These are phyloP conservation scores for Erucastrum elatum DNA, from an alignment of 345 rosid genomes.

Conservation along the genomic window DNA sequence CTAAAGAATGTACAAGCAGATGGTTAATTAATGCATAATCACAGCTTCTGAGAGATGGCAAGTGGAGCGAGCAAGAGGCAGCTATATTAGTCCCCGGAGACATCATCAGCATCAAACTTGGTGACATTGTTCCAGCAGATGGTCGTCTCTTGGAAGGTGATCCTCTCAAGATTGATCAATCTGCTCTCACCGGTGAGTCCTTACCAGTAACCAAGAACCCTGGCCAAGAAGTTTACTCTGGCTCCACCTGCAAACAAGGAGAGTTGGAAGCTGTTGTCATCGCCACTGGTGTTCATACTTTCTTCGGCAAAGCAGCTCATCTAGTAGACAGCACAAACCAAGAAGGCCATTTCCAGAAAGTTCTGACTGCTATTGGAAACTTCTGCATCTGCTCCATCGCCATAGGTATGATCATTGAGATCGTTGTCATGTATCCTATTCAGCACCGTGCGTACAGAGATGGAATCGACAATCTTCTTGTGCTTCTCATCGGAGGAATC, in stretches of 20 bases:
- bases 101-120: conserved; percentile 71
- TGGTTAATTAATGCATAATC: neutral
- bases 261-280: conserved; percentile 86
- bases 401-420: conserved; percentile 64
- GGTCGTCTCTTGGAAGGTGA: conserved; percentile 86
- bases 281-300: conserved; percentile 85
- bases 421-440: conserved; percentile 74
- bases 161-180: conserved; percentile 75
- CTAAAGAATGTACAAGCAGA: neutral
- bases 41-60: conserved; percentile 74
- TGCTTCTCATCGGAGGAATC: conserved; percentile 82
- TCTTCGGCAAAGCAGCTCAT: conserved; percentile 92
- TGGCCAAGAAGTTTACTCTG: conserved; percentile 75
- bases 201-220: conserved; percentile 73
- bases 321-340: conserved; percentile 78
- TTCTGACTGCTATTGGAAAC: conserved; percentile 80
- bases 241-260: conserved; percentile 89
- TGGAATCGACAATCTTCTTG: conserved; percentile 79
- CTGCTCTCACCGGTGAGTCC: conserved; percentile 85
- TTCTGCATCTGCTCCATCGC: conserved; percentile 81
- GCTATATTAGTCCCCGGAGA: conserved; percentile 77
- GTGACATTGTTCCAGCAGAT: conserved; percentile 84
- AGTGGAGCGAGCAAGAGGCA: conserved; percentile 80
- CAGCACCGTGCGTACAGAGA: conserved; percentile 65
- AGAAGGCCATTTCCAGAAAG: conserved; percentile 84